Conservation (phyloP, 768 basidiomycete species). For the button mushroom (Agaricus bisporus) region DNA sequence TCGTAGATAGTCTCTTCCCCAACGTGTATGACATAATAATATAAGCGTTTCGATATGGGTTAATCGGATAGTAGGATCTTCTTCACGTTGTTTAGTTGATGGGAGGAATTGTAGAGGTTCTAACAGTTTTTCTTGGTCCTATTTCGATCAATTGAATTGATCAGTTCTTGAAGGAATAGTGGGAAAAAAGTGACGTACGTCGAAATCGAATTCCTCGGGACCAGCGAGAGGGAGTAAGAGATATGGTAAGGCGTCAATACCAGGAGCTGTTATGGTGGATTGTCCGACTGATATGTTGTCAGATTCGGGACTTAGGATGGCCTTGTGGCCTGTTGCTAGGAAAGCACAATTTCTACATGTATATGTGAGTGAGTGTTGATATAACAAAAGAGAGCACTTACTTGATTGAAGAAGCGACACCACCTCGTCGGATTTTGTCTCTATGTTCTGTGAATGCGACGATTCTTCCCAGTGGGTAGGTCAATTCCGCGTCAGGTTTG, state of each 20-base stretch:
- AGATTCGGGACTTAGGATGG: constrained; percentile 63
- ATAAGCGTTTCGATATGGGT: constrained; percentile 88
- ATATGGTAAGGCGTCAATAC: constrained; percentile 80
- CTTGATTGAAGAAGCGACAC: constrained; percentile 87
- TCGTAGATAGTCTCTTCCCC: constrained; percentile 80
- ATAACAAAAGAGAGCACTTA: constrained; percentile 24
- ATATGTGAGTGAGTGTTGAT: constrained; percentile 11
- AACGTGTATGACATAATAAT: constrained; percentile 81
- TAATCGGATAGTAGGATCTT: constrained; percentile 67
- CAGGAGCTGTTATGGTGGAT: constrained; percentile 53
- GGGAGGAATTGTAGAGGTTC: constrained; percentile 84
- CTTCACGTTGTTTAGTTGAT: constrained; percentile 76
- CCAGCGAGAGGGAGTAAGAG: constrained; percentile 89
- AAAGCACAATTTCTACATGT: constrained; percentile 71
- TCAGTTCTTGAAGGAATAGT: not conserved
- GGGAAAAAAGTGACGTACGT: constrained; percentile 39
- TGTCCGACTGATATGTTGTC: constrained; percentile 50
- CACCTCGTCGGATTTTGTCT: constrained; percentile 81
- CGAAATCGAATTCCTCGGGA: constrained; percentile 91
- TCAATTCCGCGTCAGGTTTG: constrained; percentile 38
- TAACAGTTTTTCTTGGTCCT: constrained; percentile 89
- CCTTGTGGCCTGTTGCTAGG: constrained; percentile 59
- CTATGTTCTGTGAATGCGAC: constrained; percentile 86
- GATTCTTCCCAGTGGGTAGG: constrained; percentile 81
- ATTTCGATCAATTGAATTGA: not conserved